Conservation (phyloP, 805 yeast genomes). For the Barnettozyma vustinii region DNA sequence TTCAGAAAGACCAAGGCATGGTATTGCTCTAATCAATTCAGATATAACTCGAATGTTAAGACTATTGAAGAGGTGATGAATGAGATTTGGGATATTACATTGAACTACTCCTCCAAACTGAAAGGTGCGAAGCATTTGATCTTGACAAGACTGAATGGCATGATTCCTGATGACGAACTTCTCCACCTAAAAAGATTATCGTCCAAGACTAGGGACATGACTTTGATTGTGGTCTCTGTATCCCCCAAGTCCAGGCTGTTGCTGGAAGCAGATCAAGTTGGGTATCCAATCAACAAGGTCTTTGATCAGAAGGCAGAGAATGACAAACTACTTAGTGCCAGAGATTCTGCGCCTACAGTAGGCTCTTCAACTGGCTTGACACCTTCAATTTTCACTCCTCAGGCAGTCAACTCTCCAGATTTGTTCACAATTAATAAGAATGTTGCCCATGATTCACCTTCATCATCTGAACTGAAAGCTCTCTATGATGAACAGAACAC, state of each 20-base stretch:
- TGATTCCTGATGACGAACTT: conserved; percentile 77
- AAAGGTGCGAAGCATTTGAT: conserved; percentile 52
- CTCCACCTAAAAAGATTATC: conserved; percentile 75
- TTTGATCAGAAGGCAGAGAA: conserved; percentile 21
- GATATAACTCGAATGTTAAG: conserved; percentile 6
- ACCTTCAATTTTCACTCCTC: conserved; percentile 26
- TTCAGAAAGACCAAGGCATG: conserved; percentile 60
- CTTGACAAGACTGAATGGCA: conserved; percentile 63
- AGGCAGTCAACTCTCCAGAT: conserved; percentile 24
- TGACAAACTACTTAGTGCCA: conserved; percentile 4
- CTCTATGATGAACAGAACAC: conserved; percentile 8
- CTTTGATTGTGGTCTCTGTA: conserved; percentile 65
- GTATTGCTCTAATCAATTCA: conserved; percentile 38
- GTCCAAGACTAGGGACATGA: conserved; percentile 46
- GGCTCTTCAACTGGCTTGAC: conserved; percentile 25
- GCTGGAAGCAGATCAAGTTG: conserved; percentile 28
- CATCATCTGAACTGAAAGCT: conserved; percentile 4
- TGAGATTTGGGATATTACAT: conserved; percentile 61
- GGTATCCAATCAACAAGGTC: conserved; percentile 31
- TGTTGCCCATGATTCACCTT: conserved; percentile 17
- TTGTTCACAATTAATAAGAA: conserved; percentile 15
- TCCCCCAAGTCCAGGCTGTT: conserved; percentile 49
- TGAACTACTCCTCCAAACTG: conserved; percentile 31
- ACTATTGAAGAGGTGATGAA: conserved; percentile 54
- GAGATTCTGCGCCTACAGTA: conserved; percentile 22